These are phyloP conservation scores for Massarina eburnea DNA, from an alignment of 2,329 filamentous ascomycete genomes.

Conservation along the genomic window DNA sequence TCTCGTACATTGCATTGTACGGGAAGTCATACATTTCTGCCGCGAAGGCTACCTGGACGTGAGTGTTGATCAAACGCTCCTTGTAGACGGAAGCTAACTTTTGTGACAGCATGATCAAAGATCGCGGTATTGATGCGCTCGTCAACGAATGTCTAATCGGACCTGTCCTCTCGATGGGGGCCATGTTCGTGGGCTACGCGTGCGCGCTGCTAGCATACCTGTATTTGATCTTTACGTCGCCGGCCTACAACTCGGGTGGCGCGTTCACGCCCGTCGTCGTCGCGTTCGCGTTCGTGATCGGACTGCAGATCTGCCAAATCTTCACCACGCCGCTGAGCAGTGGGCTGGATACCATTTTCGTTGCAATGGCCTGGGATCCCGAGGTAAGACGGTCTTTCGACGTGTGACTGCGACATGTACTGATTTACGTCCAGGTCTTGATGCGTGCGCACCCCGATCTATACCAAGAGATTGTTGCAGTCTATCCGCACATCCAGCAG, in stretches of 20 bases:
- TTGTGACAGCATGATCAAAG: slow-evolving; percentile 71
- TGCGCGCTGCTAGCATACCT: slow-evolving; percentile 81
- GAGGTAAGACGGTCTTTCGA: slow-evolving; percentile 46
- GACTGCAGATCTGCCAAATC: slow-evolving; percentile 84
- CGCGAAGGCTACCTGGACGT: slow-evolving; percentile 84
- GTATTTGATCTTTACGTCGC: slow-evolving; percentile 82
- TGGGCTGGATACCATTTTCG: slow-evolving; percentile 91
- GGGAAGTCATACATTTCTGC: slow-evolving; percentile 84
- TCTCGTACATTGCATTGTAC: slow-evolving; percentile 90
- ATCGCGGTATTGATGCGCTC: slow-evolving; percentile 86
- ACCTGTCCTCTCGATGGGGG: slow-evolving; percentile 69
- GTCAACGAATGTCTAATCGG: slow-evolving; percentile 80
- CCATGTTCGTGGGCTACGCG: slow-evolving; percentile 79
- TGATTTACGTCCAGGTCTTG: slow-evolving; percentile 51
- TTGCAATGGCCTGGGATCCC: slow-evolving; percentile 69
- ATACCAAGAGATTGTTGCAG: slow-evolving; percentile 73
- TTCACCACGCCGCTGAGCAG: slow-evolving; percentile 86
- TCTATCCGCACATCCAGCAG: slow-evolving; percentile 83
- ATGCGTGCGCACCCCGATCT: slow-evolving; percentile 79
- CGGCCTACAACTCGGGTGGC: slow-evolving; percentile 70
- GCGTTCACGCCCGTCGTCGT: slow-evolving; percentile 76
- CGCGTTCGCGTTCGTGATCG: slow-evolving; percentile 85
- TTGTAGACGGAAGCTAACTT: slow-evolving; percentile 15
- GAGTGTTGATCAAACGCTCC: slow-evolving; percentile 27
- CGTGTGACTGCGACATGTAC: no score